Evolutionary conservation across 495 filamentous ascomycete genomes (phyloP), one percentile per base, ranked within the genome.

Genomic region (Talaromyces stipitatus): DNA sequence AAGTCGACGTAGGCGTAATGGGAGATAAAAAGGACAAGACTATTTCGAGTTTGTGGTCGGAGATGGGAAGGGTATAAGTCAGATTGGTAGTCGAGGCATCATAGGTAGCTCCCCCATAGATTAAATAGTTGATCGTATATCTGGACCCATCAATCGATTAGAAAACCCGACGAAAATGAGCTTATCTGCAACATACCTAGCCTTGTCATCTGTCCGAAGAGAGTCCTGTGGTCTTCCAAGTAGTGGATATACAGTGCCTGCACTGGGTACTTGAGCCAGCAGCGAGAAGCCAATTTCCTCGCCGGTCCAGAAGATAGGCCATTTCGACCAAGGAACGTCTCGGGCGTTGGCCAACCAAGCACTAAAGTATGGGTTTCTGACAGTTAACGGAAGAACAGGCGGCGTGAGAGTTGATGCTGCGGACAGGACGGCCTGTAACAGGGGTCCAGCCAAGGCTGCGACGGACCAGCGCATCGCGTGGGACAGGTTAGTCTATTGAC

Each of bases 301-400:
- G 18, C 92, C 91, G 12, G 89, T 95, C 78, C 87, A 97, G 68
- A 97, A 97, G 60, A 95, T 95, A 26, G 92, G 92, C 92, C 92
- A 97, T 67, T 83, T 83, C 30, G 83, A 79, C 92, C 92, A 97
- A n/a, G 92, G 92, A 18, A 75, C 77, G 12, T 87, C 83, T 48
- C 92, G 82, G 30, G 90, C 90, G 73, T 86, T 80, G 10, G 79
- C 79, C 51, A 95, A 69, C 91, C 92, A 96, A 11, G 91, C 88
- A 63, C 89, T 95, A 36, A 96, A 74, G 68, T 97, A 97, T 16
- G 92, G 92, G 64, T 89, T 96, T 26, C 92, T 85, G 29, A 97
- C 92, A 59, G 88, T 84, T 65, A 97, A 76, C 8, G 92, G 92
- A 41, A 97, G 72, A 5, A 95, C 89, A 1, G 90, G 89, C 23